Percentiles rank a stretch among this genome's conserved stretches.
Conservation (phyloP, 2,329 filamentous ascomycete genomes). For the Alternaria triticina region DNA sequence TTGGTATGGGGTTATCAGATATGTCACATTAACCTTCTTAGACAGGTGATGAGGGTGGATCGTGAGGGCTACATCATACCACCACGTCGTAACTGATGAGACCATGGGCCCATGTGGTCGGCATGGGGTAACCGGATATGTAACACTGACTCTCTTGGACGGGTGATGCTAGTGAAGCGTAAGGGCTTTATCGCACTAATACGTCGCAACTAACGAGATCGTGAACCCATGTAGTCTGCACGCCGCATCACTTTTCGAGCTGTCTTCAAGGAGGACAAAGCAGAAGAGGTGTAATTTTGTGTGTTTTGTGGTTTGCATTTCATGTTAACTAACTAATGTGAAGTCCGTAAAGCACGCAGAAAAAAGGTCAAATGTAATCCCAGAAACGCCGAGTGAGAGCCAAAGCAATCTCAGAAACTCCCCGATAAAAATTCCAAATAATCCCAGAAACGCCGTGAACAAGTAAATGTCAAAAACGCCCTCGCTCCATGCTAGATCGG, state of each 20-base stretch:
- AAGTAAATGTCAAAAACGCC: background rate
- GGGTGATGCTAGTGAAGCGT: background rate
- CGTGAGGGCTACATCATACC: background rate
- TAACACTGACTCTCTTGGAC: background rate
- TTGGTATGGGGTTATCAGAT: background rate
- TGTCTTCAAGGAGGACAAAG: background rate
- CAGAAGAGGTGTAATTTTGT: background rate
- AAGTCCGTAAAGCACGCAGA: background rate
- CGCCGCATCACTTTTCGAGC: background rate
- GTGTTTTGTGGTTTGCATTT: background rate
- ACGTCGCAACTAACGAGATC: background rate
- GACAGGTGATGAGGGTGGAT: background rate
- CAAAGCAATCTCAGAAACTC: background rate
- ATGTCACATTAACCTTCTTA: background rate
- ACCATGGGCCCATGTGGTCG: background rate
- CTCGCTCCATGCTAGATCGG: background rate
- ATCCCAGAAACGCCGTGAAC: background rate
- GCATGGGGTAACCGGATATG: background rate
- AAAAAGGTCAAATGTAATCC: background rate
- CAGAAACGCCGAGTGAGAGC: background rate
- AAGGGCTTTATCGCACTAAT: background rate
- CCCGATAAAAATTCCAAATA: background rate
- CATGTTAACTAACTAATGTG: background rate
- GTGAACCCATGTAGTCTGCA: background rate
- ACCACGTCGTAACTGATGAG: background rate